Base-by-base conservation (phyloP, 2,329 filamentous ascomycete species). In the Amesomyces nigricolor region DNA sequence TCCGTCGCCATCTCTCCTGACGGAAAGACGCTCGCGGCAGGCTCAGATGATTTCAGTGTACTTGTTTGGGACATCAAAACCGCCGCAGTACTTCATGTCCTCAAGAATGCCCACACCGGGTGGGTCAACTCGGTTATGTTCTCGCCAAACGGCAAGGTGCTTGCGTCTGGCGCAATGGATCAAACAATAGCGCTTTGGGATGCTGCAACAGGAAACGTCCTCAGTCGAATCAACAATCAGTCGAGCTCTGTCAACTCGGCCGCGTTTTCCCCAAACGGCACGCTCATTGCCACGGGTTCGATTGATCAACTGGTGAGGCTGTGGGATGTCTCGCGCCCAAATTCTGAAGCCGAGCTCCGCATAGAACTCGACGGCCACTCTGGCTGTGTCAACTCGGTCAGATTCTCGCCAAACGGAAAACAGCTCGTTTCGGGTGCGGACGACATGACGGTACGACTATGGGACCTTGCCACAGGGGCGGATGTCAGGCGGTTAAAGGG, bases 1-100 rank as follows among this genome's bases (percentile, higher is more conserved):
- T 51, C 48, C 11, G 48, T 51, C 5, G 35, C 48, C 48, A 42
- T 42, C 37, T 45, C 49, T 22, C 49, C 49, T 17, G 49, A 51
- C 30, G 49, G 39, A 44, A 38, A 6, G 3, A 7, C 16, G 4
- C 32, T 51, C 5, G 49, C 49, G 5, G 22, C 35, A 3, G 38
- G 39, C 13, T 16, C 49, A 5, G 49, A 51, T 30, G 49, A 51
- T 32, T 44, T 44, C 11, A 17, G 22, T 14, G 30, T 51, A 9
- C 19, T n/a, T 11, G 39, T 42, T 5, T 51, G 49, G 49, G 39
- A 51, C 42, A 11, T 51, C 3, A 38, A 35, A 6, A 51, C 49
- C 30, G 9, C 39, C 10, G 39, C 19, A 4, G 17, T 37, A 5
- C 22, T 11, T 10, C 19, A 51, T 30, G 14, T 30, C 3, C 11